A percentile compares a stretch with the other conserved stretches of the same genome.
Conservation (phyloP, 202 grass and related monocot species). For the Tripidium arundinaceum region DNA sequence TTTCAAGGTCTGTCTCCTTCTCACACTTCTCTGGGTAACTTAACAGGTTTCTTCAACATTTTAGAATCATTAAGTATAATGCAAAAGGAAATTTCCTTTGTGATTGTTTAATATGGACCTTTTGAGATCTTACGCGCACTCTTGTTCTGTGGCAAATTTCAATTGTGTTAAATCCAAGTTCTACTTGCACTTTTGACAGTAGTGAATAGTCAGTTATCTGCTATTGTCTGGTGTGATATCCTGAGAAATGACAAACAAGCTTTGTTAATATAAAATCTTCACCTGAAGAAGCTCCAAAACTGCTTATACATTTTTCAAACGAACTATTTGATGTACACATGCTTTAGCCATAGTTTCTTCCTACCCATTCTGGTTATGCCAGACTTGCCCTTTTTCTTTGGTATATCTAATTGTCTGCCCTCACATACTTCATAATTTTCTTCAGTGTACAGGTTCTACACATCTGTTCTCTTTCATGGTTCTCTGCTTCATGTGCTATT, state of each 20-base stretch:
- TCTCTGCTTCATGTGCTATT: slow-evolving; percentile 91
- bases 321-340: slow-evolving; percentile 2
- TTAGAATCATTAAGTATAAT: not conserved
- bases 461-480: slow-evolving; percentile 84
- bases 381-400: not conserved
- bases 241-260: not conserved
- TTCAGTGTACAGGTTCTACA: slow-evolving; percentile 92
- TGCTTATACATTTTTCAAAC: not conserved
- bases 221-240: not conserved
- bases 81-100: slow-evolving; percentile 1
- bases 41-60: not conserved
- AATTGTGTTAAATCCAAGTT: not conserved
- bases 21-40: not conserved
- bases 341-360: slow-evolving; percentile 12
- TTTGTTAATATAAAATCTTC: not conserved
- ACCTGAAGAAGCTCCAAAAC: not conserved
- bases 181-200: not conserved
- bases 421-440: slow-evolving; percentile 36
- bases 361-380: not conserved
- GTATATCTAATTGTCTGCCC: not conserved
- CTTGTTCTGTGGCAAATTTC: not conserved
- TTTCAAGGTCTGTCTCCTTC: slow-evolving; percentile 70
- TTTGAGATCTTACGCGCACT: not conserved
- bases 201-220: not conserved
- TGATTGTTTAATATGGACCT: not conserved